A percentile compares a stretch with the other conserved stretches of the same genome.
Conservation (phyloP, 1,139 yeast genomes). For the Arxiozyma bovina region DNA sequence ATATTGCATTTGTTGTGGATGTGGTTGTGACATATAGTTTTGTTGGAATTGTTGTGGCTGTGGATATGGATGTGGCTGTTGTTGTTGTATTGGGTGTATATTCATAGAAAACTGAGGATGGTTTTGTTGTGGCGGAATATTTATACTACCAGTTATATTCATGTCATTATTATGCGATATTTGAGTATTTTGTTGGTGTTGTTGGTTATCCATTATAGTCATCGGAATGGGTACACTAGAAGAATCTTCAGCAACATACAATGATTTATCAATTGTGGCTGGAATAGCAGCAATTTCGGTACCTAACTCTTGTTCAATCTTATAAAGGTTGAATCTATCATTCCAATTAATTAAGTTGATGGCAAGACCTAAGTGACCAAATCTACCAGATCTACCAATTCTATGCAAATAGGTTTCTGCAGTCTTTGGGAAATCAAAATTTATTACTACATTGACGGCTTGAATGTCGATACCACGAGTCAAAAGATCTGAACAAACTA, state of each 20-base stretch:
- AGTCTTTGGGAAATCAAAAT: constrained; percentile 96
- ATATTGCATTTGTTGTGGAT: constrained; percentile 11
- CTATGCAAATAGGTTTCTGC: constrained; percentile 97
- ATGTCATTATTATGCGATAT: constrained; percentile 3
- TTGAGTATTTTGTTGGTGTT: constrained; percentile 12
- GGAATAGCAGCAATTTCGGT: constrained; percentile 97
- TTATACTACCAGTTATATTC: constrained; percentile 2
- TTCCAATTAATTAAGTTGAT: constrained; percentile 95
- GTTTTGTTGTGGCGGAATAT: constrained; percentile 13
- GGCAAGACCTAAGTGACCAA: constrained; percentile 96
- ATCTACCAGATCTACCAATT: constrained; percentile 98
- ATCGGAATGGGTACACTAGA: constrained; percentile 80
- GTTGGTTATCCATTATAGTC: constrained; percentile 49
- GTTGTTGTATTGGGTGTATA: constrained; percentile 8
- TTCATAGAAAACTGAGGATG: constrained; percentile 9
- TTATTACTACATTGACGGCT: constrained; percentile 95
- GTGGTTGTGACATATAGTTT: constrained; percentile 11
- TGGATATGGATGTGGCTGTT: constrained; percentile 10
- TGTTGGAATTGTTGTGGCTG: constrained; percentile 10
- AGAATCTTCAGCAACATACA: constrained; percentile 79
- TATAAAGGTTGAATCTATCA: constrained; percentile 86
- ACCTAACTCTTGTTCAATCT: constrained; percentile 94
- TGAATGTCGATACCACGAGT: constrained; percentile 99
- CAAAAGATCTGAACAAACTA: constrained; percentile 91
- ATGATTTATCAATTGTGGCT: constrained; percentile 71